Evolutionary conservation across 345 rosid species (phyloP), one percentile per base, ranked within the genome.

Genomic region (Brassica juncea): DNA sequence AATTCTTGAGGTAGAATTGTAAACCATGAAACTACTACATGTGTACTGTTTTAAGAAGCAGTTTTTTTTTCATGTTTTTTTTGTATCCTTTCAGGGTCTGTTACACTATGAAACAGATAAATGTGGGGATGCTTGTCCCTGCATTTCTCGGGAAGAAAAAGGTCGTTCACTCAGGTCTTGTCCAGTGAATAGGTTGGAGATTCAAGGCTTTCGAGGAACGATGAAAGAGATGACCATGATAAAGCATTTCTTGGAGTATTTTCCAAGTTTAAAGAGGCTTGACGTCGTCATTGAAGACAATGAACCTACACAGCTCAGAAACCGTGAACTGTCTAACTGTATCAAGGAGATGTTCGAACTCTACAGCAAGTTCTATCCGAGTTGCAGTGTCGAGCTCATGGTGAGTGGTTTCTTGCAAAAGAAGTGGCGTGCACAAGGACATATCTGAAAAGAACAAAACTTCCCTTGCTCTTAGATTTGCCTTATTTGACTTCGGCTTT

Each of bases 41-140:
- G 57, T 49, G 0, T 49, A 8, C 5, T 70, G 15, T 19, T 31
- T 65, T 4, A 8, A 28, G 72, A 68, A 14, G 10, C 35, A 11
- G 11, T 52, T 49, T 34, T 5, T 52, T 16, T 1, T 2, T 19
- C 1, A 31, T 25, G 28, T 69, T 27, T 69, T 27, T 15, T 30
- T 52, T 54, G 6, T 28, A 2, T 69, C 23, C 2, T 28, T 71
- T 55, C 54, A 58, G 75, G 66, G 75, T 57, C 23, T 71, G 1
- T 6, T 55, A 34, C 75, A 71, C 21, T 12, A 12, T 35, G 54
- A 3, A 8, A 57, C 75, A 3, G 75, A 58, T 57, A 71, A 34
- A 2, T 71, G 75, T 9, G 57, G 75, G 9, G 75, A 72, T 59
- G 34, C 21, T 8, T 72, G 67, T 72, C 23, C 63, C 25, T 72